phyloP scores from a whole-genome alignment of 2,329 filamentous ascomycete species.

The Trichoderma hamatum region DNA sequence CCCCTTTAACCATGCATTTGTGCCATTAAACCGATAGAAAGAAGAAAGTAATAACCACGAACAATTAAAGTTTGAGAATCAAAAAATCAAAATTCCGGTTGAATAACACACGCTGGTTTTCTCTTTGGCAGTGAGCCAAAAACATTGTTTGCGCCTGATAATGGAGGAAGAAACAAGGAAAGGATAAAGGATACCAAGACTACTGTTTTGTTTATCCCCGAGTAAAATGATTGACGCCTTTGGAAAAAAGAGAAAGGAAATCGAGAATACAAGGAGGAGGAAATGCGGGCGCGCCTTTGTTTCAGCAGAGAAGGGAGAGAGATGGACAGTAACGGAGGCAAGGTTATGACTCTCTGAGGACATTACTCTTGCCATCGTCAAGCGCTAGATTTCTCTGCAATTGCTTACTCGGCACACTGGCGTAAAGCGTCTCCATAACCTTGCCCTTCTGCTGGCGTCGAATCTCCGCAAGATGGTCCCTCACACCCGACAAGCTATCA shows the following conservation, averaged over 20 bases:
- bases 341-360: conserved; percentile 16
- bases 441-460: conserved; percentile 80
- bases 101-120: conserved; percentile 4
- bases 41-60: not conserved
- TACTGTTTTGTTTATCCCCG: conserved; percentile 4
- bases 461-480: conserved; percentile 74
- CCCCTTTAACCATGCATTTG: conserved; percentile 1
- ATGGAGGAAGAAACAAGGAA: not conserved
- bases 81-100: not conserved
- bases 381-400: conserved; percentile 13
- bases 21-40: not conserved
- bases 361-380: conserved; percentile 11
- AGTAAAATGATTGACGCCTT: conserved; percentile 7
- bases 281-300: not conserved
- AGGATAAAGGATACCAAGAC: not conserved
- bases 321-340: not conserved
- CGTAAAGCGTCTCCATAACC: conserved; percentile 79
- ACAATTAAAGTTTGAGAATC: not conserved
- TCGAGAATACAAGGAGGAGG: not conserved
- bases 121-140: not conserved
- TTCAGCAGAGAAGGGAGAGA: not conserved
- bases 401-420: conserved; percentile 42
- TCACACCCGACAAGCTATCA: conserved; percentile 76
- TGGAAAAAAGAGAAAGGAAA: not conserved
- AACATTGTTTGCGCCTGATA: not conserved